Conservation (phyloP, 78 protist genomes). For the Tieghemostelium lacteum region DNA sequence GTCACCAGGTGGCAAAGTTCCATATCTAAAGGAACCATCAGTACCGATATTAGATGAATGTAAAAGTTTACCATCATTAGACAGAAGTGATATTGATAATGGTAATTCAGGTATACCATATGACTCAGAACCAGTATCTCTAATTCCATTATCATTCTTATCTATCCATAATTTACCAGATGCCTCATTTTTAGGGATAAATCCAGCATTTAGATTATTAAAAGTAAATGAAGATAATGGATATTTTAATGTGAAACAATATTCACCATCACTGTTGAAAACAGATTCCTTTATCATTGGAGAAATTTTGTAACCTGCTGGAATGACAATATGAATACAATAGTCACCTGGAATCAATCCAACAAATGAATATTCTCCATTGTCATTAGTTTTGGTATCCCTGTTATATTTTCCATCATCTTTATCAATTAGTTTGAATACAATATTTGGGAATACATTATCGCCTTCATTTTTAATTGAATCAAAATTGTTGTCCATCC, state of each 20-base stretch:
- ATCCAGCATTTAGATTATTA: not conserved
- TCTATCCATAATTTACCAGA: conserved; percentile 15
- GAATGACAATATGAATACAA: not conserved
- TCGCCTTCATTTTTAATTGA: not conserved
- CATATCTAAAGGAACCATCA: not conserved
- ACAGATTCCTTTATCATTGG: not conserved
- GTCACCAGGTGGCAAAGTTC: conserved; percentile 2
- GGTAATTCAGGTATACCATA: not conserved
- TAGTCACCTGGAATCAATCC: conserved; percentile 3
- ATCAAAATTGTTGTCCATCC: conserved; percentile 17
- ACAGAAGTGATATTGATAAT: not conserved
- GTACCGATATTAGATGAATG: not conserved
- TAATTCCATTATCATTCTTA: conserved; percentile 14
- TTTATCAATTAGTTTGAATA: not conserved
- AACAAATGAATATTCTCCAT: not conserved
- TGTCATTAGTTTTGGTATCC: not conserved
- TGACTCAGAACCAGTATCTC: not conserved
- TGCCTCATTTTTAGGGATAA: not conserved
- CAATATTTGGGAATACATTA: not conserved
- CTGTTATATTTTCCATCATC: not conserved
- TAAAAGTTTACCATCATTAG: conserved; percentile 27
- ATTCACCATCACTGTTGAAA: not conserved
- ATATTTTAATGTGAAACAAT: no score
- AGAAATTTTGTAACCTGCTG: conserved; percentile 5
- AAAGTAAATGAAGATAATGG: no score